A percentile compares a stretch with the other conserved stretches of the same genome.
These are phyloP conservation scores for Epicoccum nigrum DNA, from an alignment of 2,329 filamentous ascomycete genomes.

Conservation along the genomic window DNA sequence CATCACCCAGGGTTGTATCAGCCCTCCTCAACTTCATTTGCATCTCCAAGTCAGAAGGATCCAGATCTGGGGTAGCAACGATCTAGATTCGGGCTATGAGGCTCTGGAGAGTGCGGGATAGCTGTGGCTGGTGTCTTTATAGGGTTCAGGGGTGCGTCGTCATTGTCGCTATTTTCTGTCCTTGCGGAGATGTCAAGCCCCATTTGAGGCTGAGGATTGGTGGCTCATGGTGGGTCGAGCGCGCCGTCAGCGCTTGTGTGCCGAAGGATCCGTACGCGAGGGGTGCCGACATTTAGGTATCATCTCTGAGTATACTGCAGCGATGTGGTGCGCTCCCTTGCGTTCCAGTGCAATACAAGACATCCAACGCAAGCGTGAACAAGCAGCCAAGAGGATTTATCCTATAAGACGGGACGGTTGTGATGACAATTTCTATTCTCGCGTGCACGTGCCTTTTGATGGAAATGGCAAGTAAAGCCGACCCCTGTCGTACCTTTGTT, in stretches of 20 bases:
- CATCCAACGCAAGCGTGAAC: background rate
- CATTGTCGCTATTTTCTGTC: constrained; percentile 8
- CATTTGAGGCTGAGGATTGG: constrained; percentile 26
- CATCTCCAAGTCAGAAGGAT: constrained; percentile 18
- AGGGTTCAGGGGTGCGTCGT: constrained; percentile 17
- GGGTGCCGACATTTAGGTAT: background rate
- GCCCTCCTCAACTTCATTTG: constrained; percentile 32
- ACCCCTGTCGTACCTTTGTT: background rate
- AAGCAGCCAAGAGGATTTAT: too few species aligned
- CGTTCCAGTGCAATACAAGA: too few species aligned
- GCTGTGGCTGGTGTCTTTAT: constrained; percentile 19
- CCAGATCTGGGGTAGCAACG: constrained; percentile 2
- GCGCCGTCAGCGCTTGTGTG: constrained; percentile 19
- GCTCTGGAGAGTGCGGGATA: constrained; percentile 3
- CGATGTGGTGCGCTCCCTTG: too few species aligned
- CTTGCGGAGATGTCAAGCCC: constrained; percentile 17
- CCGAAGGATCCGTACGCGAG: constrained; percentile 22
- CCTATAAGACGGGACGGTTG: background rate
- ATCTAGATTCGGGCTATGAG: constrained; percentile 2
- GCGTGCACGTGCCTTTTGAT: constrained; percentile 5
- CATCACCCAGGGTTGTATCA: constrained; percentile 33
- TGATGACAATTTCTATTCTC: background rate
- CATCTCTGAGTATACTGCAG: too few species aligned
- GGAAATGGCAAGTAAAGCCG: background rate
- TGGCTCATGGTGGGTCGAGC: constrained; percentile 22